Evolutionary conservation across 805 yeast species (phyloP).

Genomic region (Metschnikowia kofuensis): DNA sequence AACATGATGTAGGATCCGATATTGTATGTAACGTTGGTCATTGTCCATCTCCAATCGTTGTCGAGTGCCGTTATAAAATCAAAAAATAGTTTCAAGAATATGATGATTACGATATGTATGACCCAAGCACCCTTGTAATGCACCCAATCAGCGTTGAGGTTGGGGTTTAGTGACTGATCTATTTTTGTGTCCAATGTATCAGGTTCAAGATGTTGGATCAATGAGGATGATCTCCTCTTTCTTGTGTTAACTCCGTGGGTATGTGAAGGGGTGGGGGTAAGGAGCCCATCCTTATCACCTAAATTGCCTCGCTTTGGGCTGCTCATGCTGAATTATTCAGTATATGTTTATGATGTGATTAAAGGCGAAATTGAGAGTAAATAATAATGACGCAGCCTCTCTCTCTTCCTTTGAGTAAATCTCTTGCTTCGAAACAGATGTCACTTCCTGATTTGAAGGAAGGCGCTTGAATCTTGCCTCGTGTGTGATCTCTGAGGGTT

Average conservation of each 20-base stretch:
- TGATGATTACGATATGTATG: constrained; percentile 80
- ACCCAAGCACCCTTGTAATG: constrained; percentile 96
- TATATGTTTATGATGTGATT: background rate
- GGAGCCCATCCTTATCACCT: constrained; percentile 17
- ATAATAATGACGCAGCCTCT: background rate
- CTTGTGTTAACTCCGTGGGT: constrained; percentile 23
- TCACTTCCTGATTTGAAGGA: background rate
- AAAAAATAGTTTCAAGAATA: constrained; percentile 69
- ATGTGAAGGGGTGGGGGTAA: constrained; percentile 21
- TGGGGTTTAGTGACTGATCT: constrained; percentile 86
- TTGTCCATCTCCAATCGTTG: constrained; percentile 87
- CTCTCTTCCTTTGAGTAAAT: background rate
- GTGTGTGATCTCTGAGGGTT: constrained; percentile 7
- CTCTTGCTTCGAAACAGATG: background rate
- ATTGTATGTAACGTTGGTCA: constrained; percentile 86
- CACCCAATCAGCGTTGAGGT: constrained; percentile 95
- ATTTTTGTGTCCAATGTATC: constrained; percentile 89
- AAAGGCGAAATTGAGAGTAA: background rate
- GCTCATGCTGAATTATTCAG: constrained; percentile 4
- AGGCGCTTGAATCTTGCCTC: constrained; percentile 7
- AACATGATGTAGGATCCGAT: constrained; percentile 94
- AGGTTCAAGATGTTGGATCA: constrained; percentile 88
- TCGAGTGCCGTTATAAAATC: constrained; percentile 79
- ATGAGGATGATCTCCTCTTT: constrained; percentile 76
- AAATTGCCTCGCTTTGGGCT: constrained; percentile 17